Evolutionary conservation across 805 yeast species (phyloP), one percentile per base, ranked within the genome.

Genomic region (Suhomyces canberraensis): DNA sequence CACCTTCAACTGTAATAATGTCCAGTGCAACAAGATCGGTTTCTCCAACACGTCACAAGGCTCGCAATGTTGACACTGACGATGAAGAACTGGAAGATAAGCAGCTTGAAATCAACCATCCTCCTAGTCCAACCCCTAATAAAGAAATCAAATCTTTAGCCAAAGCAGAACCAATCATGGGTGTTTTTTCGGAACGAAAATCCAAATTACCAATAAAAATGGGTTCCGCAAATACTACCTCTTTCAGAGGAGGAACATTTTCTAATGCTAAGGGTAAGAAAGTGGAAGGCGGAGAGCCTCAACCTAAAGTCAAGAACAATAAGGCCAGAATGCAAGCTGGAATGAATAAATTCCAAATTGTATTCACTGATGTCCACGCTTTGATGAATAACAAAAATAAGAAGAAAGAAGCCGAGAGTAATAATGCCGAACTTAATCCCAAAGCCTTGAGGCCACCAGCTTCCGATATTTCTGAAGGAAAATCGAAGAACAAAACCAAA

Each of bases 331-430:
- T 58, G 62, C 61, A 63, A 46, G 61, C 65, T 9, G 69, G 69
- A 11, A 59, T 66, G 61, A 66, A 66, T 46, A 66, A 66, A 48
- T 71, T 71, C 47, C 76, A 71, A 48, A 69, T 71, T 40, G 70
- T 70, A 3, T 61, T 71, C 35, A 57, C 73, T 3, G 75, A 70
- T 45, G 64, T 69, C 2, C 45, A 41, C 33, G 40, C 45, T 7
- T 39, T 41, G 31, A 42, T 39, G 35, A 41, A 40, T 21, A 45
- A 37, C 11, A 41, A 37, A 19, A 39, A 37, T 22, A 41, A 40
- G 39, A 42, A 45, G 35, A 35, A 33, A 24, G 14, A n/a, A 11
- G 4, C 17, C 14, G 29, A 24, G 16, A 16, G 22, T n/a, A 16
- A 4, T 8, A 14, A 11, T 14, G 14, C 29, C n/a, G 17, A 18